These are phyloP conservation scores for Musa acuminata DNA, from an alignment of 176 grass and related monocot species.

Conservation along the genomic window DNA sequence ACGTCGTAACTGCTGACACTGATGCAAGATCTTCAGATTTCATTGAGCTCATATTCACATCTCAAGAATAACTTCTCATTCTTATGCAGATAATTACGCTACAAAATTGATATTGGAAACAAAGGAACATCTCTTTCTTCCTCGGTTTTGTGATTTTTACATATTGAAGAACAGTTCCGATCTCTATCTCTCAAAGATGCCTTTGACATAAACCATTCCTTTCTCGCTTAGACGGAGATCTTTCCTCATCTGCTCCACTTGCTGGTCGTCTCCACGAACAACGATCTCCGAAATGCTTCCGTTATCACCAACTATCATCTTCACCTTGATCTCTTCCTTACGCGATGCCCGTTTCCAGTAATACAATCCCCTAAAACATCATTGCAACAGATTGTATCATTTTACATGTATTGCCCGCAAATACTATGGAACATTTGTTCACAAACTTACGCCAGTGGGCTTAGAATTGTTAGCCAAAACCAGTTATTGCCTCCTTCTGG, in stretches of 20 bases:
- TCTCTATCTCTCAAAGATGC: slow-evolving; percentile 60
- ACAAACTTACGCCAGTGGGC: slow-evolving; percentile 71
- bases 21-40: too few relatives aligned
- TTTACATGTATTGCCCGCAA: not conserved
- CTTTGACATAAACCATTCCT: slow-evolving; percentile 92
- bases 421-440: not conserved
- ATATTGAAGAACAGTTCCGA: not conserved
- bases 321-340: slow-evolving; percentile 92
- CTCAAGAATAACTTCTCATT: not conserved
- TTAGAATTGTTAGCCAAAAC: slow-evolving; percentile 90
- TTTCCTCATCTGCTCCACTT: slow-evolving; percentile 87
- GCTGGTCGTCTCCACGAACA: slow-evolving; percentile 72
- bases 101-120: slow-evolving; percentile 27
- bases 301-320: slow-evolving; percentile 50
- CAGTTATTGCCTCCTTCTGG: slow-evolving; percentile 92
- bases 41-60: not conserved
- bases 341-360: slow-evolving; percentile 90
- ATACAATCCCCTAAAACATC: slow-evolving; percentile 62
- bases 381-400: slow-evolving; percentile 15
- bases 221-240: slow-evolving; percentile 71
- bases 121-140: not conserved
- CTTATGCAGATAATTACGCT: slow-evolving; percentile 1
- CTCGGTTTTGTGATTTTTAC: not conserved
- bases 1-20: too few relatives aligned
- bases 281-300: slow-evolving; percentile 60